Conservation (phyloP, 176 grass and related monocot genomes). For the Zea luxurians region DNA sequence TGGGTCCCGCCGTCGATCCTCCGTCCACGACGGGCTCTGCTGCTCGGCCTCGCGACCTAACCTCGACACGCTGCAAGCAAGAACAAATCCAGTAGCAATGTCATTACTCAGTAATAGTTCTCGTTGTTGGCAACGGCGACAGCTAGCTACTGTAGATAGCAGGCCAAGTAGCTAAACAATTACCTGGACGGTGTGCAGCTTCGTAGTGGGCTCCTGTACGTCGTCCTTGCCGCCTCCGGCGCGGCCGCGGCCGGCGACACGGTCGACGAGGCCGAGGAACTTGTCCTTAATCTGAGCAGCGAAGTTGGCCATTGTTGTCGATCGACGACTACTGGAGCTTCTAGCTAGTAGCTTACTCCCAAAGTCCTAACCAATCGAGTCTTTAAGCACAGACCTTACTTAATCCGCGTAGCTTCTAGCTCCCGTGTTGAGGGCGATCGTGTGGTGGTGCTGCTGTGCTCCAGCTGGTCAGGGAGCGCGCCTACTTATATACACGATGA, state of each 20-base stretch:
- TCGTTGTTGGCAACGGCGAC: no score
- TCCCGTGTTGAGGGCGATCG: background rate
- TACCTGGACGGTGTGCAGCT: constrained; percentile 10
- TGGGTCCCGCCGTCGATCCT: background rate
- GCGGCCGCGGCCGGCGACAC: constrained; percentile 9
- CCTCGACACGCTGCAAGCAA: background rate
- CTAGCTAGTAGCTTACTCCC: background rate
- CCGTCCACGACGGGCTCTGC: background rate
- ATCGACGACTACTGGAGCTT: background rate
- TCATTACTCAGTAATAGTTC: background rate
- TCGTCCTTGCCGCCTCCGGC: constrained; percentile 8
- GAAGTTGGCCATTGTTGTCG: constrained; percentile 38
- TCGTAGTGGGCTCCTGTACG: background rate
- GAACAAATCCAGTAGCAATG: background rate
- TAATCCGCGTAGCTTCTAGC: background rate
- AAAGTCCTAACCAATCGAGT: background rate
- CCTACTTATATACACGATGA: constrained; percentile 34
- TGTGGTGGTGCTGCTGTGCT: background rate
- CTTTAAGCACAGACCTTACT: background rate
- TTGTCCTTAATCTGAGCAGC: constrained; percentile 42
- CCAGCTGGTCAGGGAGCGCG: background rate
- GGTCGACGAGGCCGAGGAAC: constrained; percentile 31
- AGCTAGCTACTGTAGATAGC: background rate
- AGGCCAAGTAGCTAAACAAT: no score
- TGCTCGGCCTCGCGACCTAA: background rate